Percentiles rank a stretch among this genome's conserved stretches.
Evolutionary conservation across 2,329 filamentous ascomycete species (phyloP).

Genomic region (Aspergillus quadricinctus): DNA sequence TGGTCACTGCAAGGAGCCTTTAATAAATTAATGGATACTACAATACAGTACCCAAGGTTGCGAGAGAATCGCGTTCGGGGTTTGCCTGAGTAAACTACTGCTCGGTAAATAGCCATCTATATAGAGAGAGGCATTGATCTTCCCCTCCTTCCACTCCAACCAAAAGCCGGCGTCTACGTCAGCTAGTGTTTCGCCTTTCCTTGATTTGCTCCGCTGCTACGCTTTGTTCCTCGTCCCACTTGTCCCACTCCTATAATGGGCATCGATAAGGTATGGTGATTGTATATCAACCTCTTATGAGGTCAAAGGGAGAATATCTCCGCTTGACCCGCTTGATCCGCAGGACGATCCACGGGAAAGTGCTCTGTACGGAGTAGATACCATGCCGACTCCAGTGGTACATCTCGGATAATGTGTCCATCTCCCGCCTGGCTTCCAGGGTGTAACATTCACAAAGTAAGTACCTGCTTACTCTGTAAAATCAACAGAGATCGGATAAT

Average conservation of each 20-base stretch:
- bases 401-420: background rate
- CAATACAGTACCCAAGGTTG: background rate
- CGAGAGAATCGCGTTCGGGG: background rate
- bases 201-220: background rate
- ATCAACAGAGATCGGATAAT: background rate
- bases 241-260: background rate
- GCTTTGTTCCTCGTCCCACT: background rate
- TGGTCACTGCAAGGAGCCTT: conserved; percentile 28
- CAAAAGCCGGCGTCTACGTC: background rate
- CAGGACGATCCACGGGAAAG: background rate
- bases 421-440: background rate
- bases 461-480: background rate
- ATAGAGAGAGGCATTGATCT: no score
- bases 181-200: background rate
- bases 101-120: background rate
- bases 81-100: background rate
- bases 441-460: background rate
- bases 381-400: background rate
- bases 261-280: background rate
- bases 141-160: no score
- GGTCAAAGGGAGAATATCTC: background rate
- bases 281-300: background rate
- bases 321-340: background rate
- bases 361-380: no score
- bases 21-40: background rate